Evolutionary conservation across 345 rosid genomes (phyloP).

Genomic region (Passiflora organensis): DNA sequence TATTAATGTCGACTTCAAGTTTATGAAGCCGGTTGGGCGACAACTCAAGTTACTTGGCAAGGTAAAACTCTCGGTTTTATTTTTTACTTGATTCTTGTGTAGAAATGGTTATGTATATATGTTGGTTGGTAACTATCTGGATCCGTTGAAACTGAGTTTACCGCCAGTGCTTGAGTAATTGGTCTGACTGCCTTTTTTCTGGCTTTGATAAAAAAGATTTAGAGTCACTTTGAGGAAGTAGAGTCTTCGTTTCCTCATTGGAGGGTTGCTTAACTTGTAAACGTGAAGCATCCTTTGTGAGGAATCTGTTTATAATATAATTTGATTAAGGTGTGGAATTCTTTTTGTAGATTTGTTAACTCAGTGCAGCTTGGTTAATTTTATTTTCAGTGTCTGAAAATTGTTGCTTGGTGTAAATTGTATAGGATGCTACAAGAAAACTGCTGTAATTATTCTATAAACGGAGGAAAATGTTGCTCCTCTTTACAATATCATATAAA

Average conservation of each 20-base stretch:
- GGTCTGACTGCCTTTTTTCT: neutral
- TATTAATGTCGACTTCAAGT: constrained; percentile 63
- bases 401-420: no score
- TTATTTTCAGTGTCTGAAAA: no score
- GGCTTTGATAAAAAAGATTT: neutral
- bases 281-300: no score
- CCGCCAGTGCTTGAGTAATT: neutral
- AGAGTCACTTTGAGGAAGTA: neutral
- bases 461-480: no score
- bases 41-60: constrained; percentile 75
- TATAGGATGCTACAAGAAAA: no score
- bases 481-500: no score
- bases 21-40: constrained; percentile 72
- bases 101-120: neutral
- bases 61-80: constrained; percentile 33
- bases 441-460: no score
- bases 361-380: no score
- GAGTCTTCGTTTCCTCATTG: neutral
- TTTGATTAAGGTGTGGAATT: no score
- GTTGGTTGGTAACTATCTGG: neutral
- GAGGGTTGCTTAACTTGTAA: neutral
- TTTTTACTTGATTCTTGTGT: neutral
- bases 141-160: neutral
- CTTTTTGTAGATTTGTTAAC: no score
- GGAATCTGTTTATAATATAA: no score